Percentiles rank a stretch among this genome's conserved stretches.
These are phyloP conservation scores for Penium margaritaceum DNA, from an alignment of 139 green algal genomes.

Conservation along the genomic window DNA sequence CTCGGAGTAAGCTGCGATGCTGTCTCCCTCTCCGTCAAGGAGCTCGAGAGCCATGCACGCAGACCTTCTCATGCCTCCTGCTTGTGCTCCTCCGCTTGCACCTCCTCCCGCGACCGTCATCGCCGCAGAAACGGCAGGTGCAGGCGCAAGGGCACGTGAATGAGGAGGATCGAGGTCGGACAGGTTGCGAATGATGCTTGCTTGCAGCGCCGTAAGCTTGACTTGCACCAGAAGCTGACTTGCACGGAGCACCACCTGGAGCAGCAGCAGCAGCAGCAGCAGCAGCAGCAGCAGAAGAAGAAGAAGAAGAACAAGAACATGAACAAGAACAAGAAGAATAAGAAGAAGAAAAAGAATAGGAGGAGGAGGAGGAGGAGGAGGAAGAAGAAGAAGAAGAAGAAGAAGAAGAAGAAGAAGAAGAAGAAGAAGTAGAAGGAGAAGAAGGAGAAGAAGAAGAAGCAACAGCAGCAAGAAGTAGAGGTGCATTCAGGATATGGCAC, in stretches of 20 bases:
- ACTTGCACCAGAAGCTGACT: slow-evolving; percentile 60
- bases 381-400: background rate
- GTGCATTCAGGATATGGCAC: too few species aligned
- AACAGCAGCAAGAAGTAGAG: background rate
- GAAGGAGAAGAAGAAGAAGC: background rate
- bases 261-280: slow-evolving; percentile 52
- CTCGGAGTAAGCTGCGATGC: too few species aligned
- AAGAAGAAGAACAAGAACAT: background rate
- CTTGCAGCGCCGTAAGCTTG: slow-evolving; percentile 77
- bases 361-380: background rate
- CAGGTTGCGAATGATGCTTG: slow-evolving; percentile 72
- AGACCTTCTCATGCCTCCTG: too few species aligned
- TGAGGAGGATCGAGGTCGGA: slow-evolving; percentile 47
- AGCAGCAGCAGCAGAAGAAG: slow-evolving; percentile 40
- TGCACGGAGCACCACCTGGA: slow-evolving; percentile 43
- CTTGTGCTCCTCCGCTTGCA: too few species aligned
- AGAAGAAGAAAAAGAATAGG: too few species aligned
- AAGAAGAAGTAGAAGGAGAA: background rate
- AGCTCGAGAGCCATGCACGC: too few species aligned
- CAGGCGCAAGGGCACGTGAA: too few species aligned
- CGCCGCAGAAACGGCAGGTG: background rate
- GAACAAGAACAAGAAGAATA: too few species aligned
- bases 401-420: background rate
- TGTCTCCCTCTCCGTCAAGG: too few species aligned
- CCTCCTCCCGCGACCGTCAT: too few species aligned